Evolutionary conservation across 192 early-diverging fungal species (phyloP).

Genomic region (Backusella australiensis): DNA sequence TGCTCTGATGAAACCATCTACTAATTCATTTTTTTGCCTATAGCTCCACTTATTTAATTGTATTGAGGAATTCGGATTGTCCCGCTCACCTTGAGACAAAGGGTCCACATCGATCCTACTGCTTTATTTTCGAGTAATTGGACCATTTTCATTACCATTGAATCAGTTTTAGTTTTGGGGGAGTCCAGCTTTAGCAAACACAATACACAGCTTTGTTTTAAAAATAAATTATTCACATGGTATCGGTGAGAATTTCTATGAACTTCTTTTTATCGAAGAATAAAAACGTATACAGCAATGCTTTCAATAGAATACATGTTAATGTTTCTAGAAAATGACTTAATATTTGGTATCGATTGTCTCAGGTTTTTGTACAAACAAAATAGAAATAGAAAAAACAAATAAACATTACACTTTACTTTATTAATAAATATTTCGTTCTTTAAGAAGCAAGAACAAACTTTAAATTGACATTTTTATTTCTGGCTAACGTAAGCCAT

Average conservation of each 20-base stretch:
- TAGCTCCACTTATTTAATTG: not conserved
- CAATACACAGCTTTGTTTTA: not conserved
- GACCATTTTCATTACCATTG: not conserved
- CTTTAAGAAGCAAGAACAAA: not conserved
- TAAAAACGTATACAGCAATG: not conserved
- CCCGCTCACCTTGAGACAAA: not conserved
- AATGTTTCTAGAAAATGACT: not conserved
- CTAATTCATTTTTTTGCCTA: not conserved
- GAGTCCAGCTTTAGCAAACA: not conserved
- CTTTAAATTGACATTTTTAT: not conserved
- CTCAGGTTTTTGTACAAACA: not conserved
- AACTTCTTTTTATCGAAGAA: not conserved
- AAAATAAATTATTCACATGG: constrained; percentile 2
- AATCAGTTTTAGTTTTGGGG: not conserved
- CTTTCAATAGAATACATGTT: not conserved
- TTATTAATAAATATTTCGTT: not conserved
- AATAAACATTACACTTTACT: not conserved
- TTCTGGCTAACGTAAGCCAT: not conserved
- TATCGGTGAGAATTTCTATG: constrained; percentile 2
- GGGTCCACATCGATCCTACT: too few species aligned
- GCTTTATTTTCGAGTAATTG: not conserved
- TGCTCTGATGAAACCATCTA: not conserved
- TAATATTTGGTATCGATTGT: not conserved
- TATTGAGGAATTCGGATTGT: not conserved
- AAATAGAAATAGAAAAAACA: not conserved